Conservation (phyloP, 2,329 filamentous ascomycete species). For the Aureobasidium sp. region DNA sequence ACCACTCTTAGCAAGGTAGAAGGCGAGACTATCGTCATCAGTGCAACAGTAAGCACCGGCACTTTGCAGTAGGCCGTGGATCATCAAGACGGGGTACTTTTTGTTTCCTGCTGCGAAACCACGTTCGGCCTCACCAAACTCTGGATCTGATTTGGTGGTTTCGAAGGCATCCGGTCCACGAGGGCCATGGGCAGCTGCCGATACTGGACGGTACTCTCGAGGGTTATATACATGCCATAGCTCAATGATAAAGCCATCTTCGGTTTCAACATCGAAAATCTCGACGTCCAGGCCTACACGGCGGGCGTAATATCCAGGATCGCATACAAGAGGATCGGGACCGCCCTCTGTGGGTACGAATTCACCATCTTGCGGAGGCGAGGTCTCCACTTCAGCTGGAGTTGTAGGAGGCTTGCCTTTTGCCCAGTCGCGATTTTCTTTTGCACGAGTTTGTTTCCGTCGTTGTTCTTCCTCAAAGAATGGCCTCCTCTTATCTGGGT, state of each 20-base stretch:
- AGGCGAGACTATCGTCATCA: slow-evolving; percentile 82
- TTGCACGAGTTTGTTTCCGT: slow-evolving; percentile 47
- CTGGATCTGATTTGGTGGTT: slow-evolving; percentile 16
- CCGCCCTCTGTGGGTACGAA: slow-evolving; percentile 73
- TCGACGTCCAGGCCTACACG: slow-evolving; percentile 83
- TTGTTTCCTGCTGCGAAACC: slow-evolving; percentile 30
- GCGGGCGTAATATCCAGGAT: slow-evolving; percentile 78
- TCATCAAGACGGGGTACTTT: slow-evolving; percentile 75
- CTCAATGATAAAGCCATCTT: slow-evolving; percentile 85
- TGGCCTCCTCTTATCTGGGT: slow-evolving; percentile 53
- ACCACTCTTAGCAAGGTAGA: slow-evolving; percentile 83
- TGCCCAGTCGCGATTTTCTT: slow-evolving; percentile 56
- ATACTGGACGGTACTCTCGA: slow-evolving; percentile 51
- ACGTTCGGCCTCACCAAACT: slow-evolving; percentile 27
- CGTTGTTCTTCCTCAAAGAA: slow-evolving; percentile 67
- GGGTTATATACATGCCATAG: slow-evolving; percentile 89
- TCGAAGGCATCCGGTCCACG: slow-evolving; percentile 56
- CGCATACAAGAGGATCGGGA: slow-evolving; percentile 66
- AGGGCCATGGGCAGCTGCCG: slow-evolving; percentile 42
- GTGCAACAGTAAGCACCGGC: slow-evolving; percentile 84
- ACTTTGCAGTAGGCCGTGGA: slow-evolving; percentile 83
- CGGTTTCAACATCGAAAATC: slow-evolving; percentile 75
- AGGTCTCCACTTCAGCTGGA: not conserved
- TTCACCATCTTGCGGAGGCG: slow-evolving; percentile 36
- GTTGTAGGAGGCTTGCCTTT: not conserved